These are phyloP conservation scores for Xylaria sp. DNA, from an alignment of 495 filamentous ascomycete species.

Conservation along the genomic window DNA sequence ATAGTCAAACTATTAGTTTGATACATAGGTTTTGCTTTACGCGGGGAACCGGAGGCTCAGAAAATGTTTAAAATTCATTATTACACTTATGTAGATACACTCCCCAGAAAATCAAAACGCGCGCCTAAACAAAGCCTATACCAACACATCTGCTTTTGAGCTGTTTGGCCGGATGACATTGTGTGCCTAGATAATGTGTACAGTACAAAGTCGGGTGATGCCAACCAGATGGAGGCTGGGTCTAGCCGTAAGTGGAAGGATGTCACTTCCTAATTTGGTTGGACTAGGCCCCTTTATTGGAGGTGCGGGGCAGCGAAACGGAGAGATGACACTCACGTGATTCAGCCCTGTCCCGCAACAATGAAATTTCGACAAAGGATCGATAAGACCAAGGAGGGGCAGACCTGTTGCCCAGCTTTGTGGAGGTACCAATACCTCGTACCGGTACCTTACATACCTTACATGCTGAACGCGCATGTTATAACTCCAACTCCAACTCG, in stretches of 20 bases:
- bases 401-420: neutral
- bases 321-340: constrained; percentile 37
- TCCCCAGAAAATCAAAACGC: neutral
- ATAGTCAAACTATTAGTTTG: neutral
- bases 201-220: neutral
- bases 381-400: constrained; percentile 16
- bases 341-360: constrained; percentile 40
- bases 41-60: neutral
- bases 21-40: neutral
- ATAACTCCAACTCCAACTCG: neutral
- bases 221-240: neutral
- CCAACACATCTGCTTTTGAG: neutral
- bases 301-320: neutral
- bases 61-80: neutral
- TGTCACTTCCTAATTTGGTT: neutral
- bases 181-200: neutral
- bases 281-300: no score
- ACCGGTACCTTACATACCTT: neutral
- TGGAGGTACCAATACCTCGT: neutral
- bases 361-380: constrained; percentile 25
- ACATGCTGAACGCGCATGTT: neutral
- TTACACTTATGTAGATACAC: neutral
- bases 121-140: neutral
- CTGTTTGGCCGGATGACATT: neutral
- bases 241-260: constrained; percentile 20